Evolutionary conservation across 2,329 filamentous ascomycete genomes (phyloP).

Genomic region (Apiospora hydei): DNA sequence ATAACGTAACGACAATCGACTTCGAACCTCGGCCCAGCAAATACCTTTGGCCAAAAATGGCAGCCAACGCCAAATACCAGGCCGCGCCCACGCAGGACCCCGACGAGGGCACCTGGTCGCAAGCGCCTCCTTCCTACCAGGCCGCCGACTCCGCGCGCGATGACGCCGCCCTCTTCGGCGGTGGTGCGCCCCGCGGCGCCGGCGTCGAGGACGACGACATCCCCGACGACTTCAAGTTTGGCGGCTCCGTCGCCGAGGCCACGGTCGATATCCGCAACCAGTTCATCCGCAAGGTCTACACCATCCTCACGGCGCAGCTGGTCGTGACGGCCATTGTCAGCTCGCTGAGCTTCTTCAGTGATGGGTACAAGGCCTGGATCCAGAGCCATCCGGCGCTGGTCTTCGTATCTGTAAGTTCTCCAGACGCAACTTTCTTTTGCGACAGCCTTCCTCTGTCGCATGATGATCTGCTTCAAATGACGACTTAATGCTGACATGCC

Average conservation of each 20-base stretch:
- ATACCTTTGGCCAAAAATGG: conserved; percentile 69
- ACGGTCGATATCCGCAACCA: conserved; percentile 96
- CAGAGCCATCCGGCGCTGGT: conserved; percentile 84
- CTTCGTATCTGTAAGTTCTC: conserved; percentile 73
- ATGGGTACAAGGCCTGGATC: conserved; percentile 84
- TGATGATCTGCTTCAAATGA: not conserved
- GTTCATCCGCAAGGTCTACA: conserved; percentile 97
- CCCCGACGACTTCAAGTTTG: conserved; percentile 99
- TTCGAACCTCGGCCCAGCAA: not conserved
- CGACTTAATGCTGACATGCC: conserved; percentile 2
- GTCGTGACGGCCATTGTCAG: conserved; percentile 83
- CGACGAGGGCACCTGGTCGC: conserved; percentile 69
- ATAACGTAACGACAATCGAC: conserved; percentile 1
- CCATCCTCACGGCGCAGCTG: conserved; percentile 95
- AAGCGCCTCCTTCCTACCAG: conserved; percentile 84
- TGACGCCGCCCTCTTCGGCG: conserved; percentile 66
- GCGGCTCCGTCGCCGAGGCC: conserved; percentile 90
- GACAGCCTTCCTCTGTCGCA: not conserved
- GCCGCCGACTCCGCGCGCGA: conserved; percentile 46
- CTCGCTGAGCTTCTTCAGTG: conserved; percentile 84
- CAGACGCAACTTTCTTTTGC: not conserved
- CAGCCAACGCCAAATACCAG: conserved; percentile 81
- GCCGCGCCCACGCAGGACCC: conserved; percentile 87
- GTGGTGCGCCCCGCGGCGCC: conserved; percentile 75
- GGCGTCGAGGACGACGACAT: conserved; percentile 84